Conservation (phyloP, 148 eudicot species). For the Chenopodium suecicum region DNA sequence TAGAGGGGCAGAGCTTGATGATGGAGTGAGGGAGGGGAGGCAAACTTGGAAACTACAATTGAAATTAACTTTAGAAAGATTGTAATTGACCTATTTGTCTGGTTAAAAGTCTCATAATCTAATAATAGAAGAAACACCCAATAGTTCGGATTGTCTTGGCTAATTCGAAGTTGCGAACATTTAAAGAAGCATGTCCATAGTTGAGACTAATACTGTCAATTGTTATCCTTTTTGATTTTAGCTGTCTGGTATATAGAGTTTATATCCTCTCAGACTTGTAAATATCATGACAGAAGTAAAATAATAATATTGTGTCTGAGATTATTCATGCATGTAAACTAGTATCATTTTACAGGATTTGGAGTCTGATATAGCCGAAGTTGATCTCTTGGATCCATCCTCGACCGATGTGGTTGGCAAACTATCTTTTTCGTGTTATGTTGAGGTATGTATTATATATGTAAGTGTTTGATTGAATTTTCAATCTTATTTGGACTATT, state of each 20-base stretch:
- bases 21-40: no score
- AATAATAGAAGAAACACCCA: no score
- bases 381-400: conserved; percentile 72
- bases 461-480: conserved; percentile 16
- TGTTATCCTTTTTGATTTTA: background rate
- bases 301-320: background rate
- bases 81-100: no score
- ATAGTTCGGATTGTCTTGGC: no score
- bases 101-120: no score
- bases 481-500: conserved; percentile 14
- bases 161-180: no score
- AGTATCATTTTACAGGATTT: conserved; percentile 55
- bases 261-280: background rate
- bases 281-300: background rate
- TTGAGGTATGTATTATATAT: conserved; percentile 62
- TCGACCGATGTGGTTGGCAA: conserved; percentile 57
- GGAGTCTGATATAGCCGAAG: conserved; percentile 50
- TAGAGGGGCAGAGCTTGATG: no score
- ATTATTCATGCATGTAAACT: background rate
- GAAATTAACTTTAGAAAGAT: no score
- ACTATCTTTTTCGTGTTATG: conserved; percentile 63
- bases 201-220: background rate
- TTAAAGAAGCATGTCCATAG: no score
- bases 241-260: background rate
- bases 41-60: no score